Evolutionary conservation across 208 protist species (phyloP), one percentile per base, ranked within the genome.

Genomic region (Wallacemonas collosoma): DNA sequence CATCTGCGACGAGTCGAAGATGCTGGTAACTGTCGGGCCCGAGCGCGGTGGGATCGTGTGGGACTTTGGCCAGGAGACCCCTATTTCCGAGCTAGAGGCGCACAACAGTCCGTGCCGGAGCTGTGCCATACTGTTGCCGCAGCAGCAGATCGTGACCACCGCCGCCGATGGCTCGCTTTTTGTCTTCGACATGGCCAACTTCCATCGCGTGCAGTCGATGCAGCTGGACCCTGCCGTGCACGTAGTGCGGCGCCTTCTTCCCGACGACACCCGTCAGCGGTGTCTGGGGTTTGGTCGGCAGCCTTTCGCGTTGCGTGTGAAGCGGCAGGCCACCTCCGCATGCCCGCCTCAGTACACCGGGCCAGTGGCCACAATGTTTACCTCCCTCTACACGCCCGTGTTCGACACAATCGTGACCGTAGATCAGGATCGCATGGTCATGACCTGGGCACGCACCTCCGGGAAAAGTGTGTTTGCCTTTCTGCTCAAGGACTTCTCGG

Each of bases 41-140:
- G 91, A 93, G 80, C 84, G 91, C 8, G 70, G 80, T 56, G 91
- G 82, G 9, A 71, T 95, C 47, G 88, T 95, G 6, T 95, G 91
- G 91, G 91, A 95, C 53, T 86, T 90, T 73, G 68, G 76, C 4
- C 85, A 90, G 74, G 79, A 86, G 36, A 60, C 43, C 2, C 82
- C 85, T 15, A 82, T 93, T 63, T 81, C 91, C 9, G 70, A 85
- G 2, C 80, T 95, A 15, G 83, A 88, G 57, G 63, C 83, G 11
- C 85, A 90, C 70, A 91, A 87, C 63, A 81, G 86, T 9, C 88
- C 91, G 7, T 87, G 86, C 51, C 82, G 80, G 35, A 80, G 81
- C 63, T 91, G 88, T 47, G 80, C 79, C 43, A 80, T 92, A 41
- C 58, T 81, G n/a, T 47, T 69, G 4, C 71, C 75, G 61, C 72